A percentile compares a stretch with the other conserved stretches of the same genome.
Conservation (phyloP, 139 green algal species). For the Chlorella ohadii region DNA sequence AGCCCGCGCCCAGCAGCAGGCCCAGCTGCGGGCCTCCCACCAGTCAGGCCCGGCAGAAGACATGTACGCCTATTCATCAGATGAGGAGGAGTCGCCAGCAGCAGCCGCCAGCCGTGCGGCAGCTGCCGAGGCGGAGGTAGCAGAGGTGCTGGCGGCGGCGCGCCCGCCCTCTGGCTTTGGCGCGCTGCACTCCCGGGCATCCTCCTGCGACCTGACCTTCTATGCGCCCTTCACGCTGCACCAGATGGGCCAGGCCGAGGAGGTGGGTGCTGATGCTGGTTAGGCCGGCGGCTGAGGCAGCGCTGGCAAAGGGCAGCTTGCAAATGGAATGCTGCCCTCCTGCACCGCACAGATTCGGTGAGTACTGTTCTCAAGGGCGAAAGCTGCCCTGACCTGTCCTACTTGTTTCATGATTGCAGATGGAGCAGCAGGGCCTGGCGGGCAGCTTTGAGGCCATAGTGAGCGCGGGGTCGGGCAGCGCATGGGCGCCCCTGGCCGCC, state of each 20-base stretch:
- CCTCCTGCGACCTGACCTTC: slow-evolving; percentile 25
- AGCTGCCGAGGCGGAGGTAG: too few species aligned
- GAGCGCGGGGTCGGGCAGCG: background rate
- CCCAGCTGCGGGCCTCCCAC: background rate
- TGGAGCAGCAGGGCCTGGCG: background rate
- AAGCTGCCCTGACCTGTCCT: too few species aligned
- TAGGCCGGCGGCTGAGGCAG: too few species aligned
- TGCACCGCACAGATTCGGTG: too few species aligned
- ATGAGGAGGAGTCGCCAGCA: background rate
- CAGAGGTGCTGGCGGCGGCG: background rate
- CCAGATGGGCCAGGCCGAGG: background rate
- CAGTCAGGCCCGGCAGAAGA: background rate
- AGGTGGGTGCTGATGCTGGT: background rate
- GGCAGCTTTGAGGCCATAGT: background rate
- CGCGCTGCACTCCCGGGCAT: slow-evolving; percentile 7
- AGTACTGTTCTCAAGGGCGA: too few species aligned
- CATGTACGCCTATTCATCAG: background rate
- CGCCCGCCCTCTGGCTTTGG: background rate
- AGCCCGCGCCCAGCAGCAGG: background rate
- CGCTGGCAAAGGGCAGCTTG: too few species aligned
- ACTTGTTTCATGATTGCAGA: background rate
- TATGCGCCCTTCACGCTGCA: slow-evolving; percentile 6
- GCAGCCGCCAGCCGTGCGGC: background rate
- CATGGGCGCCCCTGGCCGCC: slow-evolving; percentile 20
- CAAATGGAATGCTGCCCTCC: too few species aligned